These are phyloP conservation scores for Tetrapisispora namnaoensis DNA, from an alignment of 805 yeast species.

Conservation along the genomic window DNA sequence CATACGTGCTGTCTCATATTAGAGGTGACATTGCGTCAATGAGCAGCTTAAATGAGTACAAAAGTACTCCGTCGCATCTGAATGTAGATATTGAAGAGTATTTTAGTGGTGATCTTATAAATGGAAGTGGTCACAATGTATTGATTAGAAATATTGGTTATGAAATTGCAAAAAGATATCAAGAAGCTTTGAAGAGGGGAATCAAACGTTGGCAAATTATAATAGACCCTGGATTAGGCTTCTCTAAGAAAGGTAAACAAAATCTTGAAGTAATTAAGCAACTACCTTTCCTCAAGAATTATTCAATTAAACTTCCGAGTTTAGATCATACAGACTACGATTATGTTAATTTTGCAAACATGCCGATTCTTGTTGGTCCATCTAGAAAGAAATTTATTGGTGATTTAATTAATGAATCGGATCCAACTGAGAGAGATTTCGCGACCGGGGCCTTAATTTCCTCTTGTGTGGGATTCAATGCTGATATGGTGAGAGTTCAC, in stretches of 20 bases:
- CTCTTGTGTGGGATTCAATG: constrained; percentile 61
- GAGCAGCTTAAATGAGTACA: constrained; percentile 50
- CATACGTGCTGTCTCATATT: constrained; percentile 74
- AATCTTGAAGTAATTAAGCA: constrained; percentile 56
- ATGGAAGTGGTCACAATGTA: constrained; percentile 19
- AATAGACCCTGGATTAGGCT: constrained; percentile 92
- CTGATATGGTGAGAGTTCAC: constrained; percentile 83
- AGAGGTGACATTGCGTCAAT: constrained; percentile 75
- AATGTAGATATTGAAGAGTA: constrained; percentile 19
- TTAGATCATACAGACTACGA: constrained; percentile 7
- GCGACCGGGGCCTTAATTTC: constrained; percentile 72
- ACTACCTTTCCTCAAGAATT: constrained; percentile 38
- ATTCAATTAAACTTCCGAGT: constrained; percentile 24
- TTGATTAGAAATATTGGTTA: constrained; percentile 49
- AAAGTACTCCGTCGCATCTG: constrained; percentile 15
- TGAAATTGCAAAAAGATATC: constrained; percentile 52
- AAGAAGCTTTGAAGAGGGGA: constrained; percentile 50
- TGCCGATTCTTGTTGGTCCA: constrained; percentile 76
- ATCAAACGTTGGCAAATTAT: constrained; percentile 84
- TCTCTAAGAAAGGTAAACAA: constrained; percentile 74
- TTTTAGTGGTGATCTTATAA: constrained; percentile 8
- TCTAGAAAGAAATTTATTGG: constrained; percentile 87
- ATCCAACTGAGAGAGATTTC: constrained; percentile 51
- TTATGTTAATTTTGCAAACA: constrained; percentile 25
- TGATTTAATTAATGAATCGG: constrained; percentile 46